These are phyloP conservation scores for Neonectria punicea DNA, from an alignment of 2,329 filamentous ascomycete genomes.

Conservation along the genomic window DNA sequence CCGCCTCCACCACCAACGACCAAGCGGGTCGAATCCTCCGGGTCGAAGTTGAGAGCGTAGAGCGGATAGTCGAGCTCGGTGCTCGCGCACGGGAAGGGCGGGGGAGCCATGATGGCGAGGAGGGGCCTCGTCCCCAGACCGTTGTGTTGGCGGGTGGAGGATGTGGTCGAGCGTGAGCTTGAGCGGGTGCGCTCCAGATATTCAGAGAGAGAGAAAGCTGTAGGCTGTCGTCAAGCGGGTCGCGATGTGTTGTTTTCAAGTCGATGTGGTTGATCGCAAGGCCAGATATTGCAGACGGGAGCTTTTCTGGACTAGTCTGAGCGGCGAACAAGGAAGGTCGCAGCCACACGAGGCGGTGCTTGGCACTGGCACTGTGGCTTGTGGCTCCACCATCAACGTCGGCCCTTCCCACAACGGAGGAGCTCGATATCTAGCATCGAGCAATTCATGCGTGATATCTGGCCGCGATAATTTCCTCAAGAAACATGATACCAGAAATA, in stretches of 20 bases:
- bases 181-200: neutral
- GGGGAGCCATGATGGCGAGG: conserved; percentile 47
- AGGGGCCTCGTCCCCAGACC: conserved; percentile 23
- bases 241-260: neutral
- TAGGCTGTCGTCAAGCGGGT: neutral
- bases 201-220: neutral
- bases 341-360: conserved; percentile 18
- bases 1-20: conserved; percentile 91
- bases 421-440: neutral
- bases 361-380: conserved; percentile 25
- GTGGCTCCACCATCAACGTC: conserved; percentile 1
- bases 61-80: conserved; percentile 82
- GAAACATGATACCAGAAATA: neutral
- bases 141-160: neutral
- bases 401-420: neutral
- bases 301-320: conserved; percentile 24
- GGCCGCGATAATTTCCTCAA: neutral
- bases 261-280: conserved; percentile 25
- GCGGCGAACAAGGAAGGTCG: conserved; percentile 21
- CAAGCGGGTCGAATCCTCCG: conserved; percentile 77
- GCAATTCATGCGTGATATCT: neutral
- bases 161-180: neutral
- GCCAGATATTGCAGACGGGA: conserved; percentile 41
- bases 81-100: conserved; percentile 63
- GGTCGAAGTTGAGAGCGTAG: conserved; percentile 89